These are phyloP conservation scores for Leptodontidium sp. DNA, from an alignment of 2,329 filamentous ascomycete genomes.

Conservation along the genomic window DNA sequence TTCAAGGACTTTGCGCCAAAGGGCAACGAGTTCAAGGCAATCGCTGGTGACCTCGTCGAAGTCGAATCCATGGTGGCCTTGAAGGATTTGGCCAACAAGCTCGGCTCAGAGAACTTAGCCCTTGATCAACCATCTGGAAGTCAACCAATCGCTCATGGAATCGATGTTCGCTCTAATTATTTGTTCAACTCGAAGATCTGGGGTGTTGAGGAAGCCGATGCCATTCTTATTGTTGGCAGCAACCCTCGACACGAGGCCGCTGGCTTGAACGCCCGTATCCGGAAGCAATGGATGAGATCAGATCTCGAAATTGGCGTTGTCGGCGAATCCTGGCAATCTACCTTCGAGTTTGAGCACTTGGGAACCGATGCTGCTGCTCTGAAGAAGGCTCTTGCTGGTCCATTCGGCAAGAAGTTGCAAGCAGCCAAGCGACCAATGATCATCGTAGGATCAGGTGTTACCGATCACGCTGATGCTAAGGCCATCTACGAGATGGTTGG, in stretches of 20 bases:
- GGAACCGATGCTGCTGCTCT: conserved; percentile 80
- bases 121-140: conserved; percentile 88
- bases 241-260: conserved; percentile 96
- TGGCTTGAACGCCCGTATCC: conserved; percentile 93
- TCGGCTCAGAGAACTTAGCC: conserved; percentile 94
- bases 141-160: conserved; percentile 86
- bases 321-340: conserved; percentile 90
- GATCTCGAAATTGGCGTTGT: conserved; percentile 93
- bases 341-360: conserved; percentile 93
- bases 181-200: conserved; percentile 95
- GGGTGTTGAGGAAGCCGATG: conserved; percentile 93
- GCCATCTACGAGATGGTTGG: conserved; percentile 93
- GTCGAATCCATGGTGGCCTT: conserved; percentile 93
- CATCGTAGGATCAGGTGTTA: conserved; percentile 89
- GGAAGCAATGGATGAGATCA: conserved; percentile 97
- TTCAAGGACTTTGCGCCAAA: conserved; percentile 82
- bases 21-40: conserved; percentile 94
- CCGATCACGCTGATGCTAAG: conserved; percentile 90
- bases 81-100: conserved; percentile 96
- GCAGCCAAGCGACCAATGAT: conserved; percentile 94
- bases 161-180: conserved; percentile 94
- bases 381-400: conserved; percentile 83
- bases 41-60: conserved; percentile 91
- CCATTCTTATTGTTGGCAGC: conserved; percentile 89
- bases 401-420: conserved; percentile 92